Evolutionary conservation across 768 basidiomycete species (phyloP).

Genomic region (Agaricus blazei): DNA sequence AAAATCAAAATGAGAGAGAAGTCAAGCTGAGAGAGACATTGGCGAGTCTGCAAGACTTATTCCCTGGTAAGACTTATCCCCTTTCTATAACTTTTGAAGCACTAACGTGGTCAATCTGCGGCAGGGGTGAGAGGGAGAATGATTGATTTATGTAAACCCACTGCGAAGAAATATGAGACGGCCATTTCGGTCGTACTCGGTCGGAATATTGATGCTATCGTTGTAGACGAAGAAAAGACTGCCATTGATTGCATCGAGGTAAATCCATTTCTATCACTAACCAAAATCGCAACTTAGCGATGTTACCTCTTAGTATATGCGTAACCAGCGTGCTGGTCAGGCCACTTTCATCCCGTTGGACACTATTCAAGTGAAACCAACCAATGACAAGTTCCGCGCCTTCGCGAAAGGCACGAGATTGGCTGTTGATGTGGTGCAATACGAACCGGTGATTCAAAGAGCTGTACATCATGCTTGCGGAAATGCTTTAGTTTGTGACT

Average conservation of each 20-base stretch:
- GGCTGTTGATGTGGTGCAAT: conserved; percentile 82
- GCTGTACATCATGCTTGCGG: conserved; percentile 98
- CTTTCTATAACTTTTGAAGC: background rate
- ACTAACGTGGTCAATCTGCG: background rate
- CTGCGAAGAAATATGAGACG: conserved; percentile 84
- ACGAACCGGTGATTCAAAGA: conserved; percentile 80
- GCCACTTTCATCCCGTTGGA: conserved; percentile 99
- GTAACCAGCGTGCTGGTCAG: conserved; percentile 90
- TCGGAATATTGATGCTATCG: conserved; percentile 90
- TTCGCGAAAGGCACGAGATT: conserved; percentile 85
- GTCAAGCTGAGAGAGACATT: conserved; percentile 81
- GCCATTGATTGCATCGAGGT: conserved; percentile 98
- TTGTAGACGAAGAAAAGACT: conserved; percentile 95
- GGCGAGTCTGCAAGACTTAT: conserved; percentile 77
- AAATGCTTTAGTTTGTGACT: conserved; percentile 91
- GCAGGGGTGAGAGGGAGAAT: conserved; percentile 89
- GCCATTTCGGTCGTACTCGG: conserved; percentile 92
- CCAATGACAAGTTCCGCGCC: conserved; percentile 91
- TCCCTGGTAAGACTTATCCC: conserved; percentile 57
- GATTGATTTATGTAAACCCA: conserved; percentile 92
- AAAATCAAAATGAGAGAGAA: conserved; percentile 82
- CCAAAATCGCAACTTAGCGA: background rate
- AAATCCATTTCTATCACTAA: conserved; percentile 10
- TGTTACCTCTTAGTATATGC: conserved; percentile 69
- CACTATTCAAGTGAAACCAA: conserved; percentile 89